Evolutionary conservation across 805 yeast species (phyloP), one percentile per base, ranked within the genome.

Genomic region (Ogataea neopini): DNA sequence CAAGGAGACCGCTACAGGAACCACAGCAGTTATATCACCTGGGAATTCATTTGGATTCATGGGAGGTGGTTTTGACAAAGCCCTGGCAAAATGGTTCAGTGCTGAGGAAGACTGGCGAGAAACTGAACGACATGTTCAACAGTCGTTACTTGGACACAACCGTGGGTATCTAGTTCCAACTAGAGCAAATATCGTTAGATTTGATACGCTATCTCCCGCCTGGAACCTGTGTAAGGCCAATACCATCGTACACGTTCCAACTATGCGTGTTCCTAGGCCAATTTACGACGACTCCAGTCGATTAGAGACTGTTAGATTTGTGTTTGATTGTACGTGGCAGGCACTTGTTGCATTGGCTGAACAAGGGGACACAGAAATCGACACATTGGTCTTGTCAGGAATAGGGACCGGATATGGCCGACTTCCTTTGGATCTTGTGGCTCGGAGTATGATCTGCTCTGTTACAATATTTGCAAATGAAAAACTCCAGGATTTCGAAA

Each of bases 31-130:
- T 14, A 70, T 77, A 1, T 75, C 81, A 2, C 81, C 82, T 1
- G 82, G 81, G 1, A 77, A 77, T 49, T 72, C 79, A 2, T 64
- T 71, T 44, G 81, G 81, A 3, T 71, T 65, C 41, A 62, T 77
- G 53, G 77, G 76, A 3, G 83, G 82, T 2, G 82, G 82, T 1
- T 74, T 77, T 55, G 82, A 77, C 55, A 54, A 48, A 37, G 66
- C 65, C 1, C 47, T 72, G n/a, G 69, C 71, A 2, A 48, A 55
- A 3, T 47, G 62, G 23, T 70, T 64, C 46, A 38, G 50, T 17
- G 47, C 36, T 17, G 43, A 47, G 0, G 46, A 40, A 0, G 46
- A 44, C 13, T 54, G 63, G 58, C 43, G 45, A 22, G 40, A 40
- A 1, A 55, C 63, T 1, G 72, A 71, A 39, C 11, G 17, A 1